phyloP scores from a whole-genome alignment of 2,329 filamentous ascomycete genomes.

The Colletotrichum plurivorum region DNA sequence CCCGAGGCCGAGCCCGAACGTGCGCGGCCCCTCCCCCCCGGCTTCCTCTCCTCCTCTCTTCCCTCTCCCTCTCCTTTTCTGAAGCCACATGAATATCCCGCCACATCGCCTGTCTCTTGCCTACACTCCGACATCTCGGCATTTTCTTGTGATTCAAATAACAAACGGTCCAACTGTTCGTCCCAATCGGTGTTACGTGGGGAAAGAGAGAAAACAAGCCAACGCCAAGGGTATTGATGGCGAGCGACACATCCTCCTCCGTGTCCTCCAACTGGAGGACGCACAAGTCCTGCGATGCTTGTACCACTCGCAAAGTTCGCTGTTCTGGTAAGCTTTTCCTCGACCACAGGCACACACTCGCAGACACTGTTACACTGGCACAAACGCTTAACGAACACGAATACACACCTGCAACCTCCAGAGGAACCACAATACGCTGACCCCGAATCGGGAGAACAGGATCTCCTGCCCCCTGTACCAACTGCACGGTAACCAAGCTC shows the following conservation, averaged over 20 bases:
- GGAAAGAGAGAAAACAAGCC: not conserved
- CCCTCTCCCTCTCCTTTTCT: not conserved
- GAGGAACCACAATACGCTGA: too few relatives aligned
- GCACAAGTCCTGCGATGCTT: conserved; percentile 54
- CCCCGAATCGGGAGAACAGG: not conserved
- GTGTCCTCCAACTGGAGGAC: conserved; percentile 7
- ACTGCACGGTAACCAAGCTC: conserved; percentile 45
- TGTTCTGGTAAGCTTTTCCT: conserved; percentile 49
- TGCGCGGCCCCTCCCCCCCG: conserved; percentile 2
- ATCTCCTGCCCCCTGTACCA: conserved; percentile 43
- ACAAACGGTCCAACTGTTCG: not conserved
- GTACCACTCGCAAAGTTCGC: conserved; percentile 56
- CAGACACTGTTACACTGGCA: too few relatives aligned
- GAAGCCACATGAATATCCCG: conserved; percentile 15
- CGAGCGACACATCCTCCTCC: not conserved
- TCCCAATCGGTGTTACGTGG: not conserved
- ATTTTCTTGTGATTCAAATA: not conserved
- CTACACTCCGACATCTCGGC: not conserved
- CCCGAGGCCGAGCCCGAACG: conserved; percentile 15
- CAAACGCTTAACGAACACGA: too few relatives aligned
- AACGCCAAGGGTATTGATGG: not conserved
- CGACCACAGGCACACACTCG: not conserved
- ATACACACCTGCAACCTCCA: too few relatives aligned
- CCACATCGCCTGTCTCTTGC: not conserved
- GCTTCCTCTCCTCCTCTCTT: too few relatives aligned